Conservation (phyloP, 768 basidiomycete genomes). For the Mycena sanguinolenta region DNA sequence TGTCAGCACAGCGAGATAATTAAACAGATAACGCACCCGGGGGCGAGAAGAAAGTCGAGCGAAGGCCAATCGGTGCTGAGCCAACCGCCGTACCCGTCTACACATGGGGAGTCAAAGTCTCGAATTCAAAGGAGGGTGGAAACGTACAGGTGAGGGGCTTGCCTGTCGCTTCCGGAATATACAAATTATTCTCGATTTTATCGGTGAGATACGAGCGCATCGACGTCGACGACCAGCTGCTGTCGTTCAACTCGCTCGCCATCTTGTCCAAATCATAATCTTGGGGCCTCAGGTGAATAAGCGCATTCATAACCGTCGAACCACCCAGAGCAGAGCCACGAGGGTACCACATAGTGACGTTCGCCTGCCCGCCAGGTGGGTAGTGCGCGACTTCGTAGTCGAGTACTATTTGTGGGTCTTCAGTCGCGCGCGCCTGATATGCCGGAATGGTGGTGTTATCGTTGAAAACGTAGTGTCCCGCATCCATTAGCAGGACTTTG, state of each 20-base stretch:
- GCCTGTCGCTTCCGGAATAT: conserved; percentile 12
- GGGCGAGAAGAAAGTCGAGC: conserved; percentile 28
- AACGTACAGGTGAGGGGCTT: conserved; percentile 20
- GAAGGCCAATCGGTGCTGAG: conserved; percentile 28
- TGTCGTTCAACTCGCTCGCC: conserved; percentile 20
- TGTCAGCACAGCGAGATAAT: not conserved
- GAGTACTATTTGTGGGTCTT: conserved; percentile 27
- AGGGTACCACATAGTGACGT: conserved; percentile 32
- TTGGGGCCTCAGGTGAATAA: too few relatives aligned
- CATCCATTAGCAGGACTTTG: conserved; percentile 29
- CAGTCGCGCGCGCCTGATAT: conserved; percentile 27
- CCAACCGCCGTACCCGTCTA: conserved; percentile 32
- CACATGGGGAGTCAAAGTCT: not conserved
- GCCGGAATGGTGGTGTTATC: conserved; percentile 25
- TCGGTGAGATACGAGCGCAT: too few relatives aligned
- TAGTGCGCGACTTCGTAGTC: conserved; percentile 33
- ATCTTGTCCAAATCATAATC: conserved; percentile 30
- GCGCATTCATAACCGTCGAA: conserved; percentile 30
- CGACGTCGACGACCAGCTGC: conserved; percentile 18
- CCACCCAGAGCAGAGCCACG: conserved; percentile 30
- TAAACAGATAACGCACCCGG: not conserved
- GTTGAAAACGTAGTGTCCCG: conserved; percentile 26
- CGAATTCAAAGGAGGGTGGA: not conserved
- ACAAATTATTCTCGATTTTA: conserved; percentile 29
- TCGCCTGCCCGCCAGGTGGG: conserved; percentile 23